Evolutionary conservation across 176 grass and related monocot genomes (phyloP), one percentile per base, ranked within the genome.

Genomic region (Oryza nivara): DNA sequence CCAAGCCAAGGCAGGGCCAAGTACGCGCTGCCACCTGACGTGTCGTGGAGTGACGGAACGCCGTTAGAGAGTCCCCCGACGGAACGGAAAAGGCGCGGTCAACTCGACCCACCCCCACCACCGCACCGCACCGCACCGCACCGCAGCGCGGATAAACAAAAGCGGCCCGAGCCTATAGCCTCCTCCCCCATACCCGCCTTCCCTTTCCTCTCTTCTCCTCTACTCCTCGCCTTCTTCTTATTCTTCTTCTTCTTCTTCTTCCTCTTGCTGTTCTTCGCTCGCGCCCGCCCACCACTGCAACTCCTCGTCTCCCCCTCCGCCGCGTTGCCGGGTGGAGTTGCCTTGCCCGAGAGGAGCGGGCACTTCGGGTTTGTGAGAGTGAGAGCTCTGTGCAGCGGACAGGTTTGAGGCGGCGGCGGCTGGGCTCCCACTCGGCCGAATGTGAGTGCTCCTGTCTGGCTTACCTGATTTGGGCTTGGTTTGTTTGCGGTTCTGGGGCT

Each of bases 121-220:
- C 79, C 32, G 65, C 81, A 81, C 83, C 38, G 65, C 75, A 65
- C 51, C 79, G 52, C 34, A 81, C 83, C 40, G 69, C 81, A 81
- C 79, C 40, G 70, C 75, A 70, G 44, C 79, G 52, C 68, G 84
- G 88, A 89, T 93, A 84, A 88, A 96, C 89, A 77, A 93, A 93
- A 63, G 58, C 20, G 58, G 58, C 7, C 77, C 72, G 60, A 22
- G 16, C 38, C 46, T 13, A 13, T 4, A 46, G 69, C 81, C 41
- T 2, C 81, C 41, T 2, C 82, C 79, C 65, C 68, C 20, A 77
- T 66, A 36, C 79, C 38, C 56, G 7, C 76, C 67, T 36, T 67
- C 51, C 78, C 77, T 76, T 77, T 80, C 68, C 6, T 35, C 78
- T 54, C 51, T 15, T 54, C 16, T 36, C 35, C 0, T 36, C 35